These are phyloP conservation scores for Xylaria sp. DNA, from an alignment of 2,329 filamentous ascomycete genomes.

Conservation along the genomic window DNA sequence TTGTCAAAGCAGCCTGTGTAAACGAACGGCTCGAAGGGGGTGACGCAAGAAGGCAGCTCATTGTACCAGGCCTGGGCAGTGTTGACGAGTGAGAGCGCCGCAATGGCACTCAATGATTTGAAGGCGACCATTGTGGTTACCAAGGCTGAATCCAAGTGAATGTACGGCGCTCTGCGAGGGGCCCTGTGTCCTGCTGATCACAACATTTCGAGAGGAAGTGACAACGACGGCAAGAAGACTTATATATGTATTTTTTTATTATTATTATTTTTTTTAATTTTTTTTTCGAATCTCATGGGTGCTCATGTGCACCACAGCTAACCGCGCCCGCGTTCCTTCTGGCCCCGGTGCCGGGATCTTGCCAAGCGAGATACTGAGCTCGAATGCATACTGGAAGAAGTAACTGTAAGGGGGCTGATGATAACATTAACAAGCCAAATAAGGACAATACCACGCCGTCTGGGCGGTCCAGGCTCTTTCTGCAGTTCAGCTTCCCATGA, in stretches of 20 bases:
- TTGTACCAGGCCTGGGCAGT: conserved; percentile 50
- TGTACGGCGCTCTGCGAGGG: conserved; percentile 1
- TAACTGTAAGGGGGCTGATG: conserved; percentile 2
- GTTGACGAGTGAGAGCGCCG: conserved; percentile 46
- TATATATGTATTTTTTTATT: no score
- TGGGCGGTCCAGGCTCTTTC: conserved; percentile 18
- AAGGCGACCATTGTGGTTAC: conserved; percentile 41
- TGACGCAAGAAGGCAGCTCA: conserved; percentile 52
- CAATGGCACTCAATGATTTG: conserved; percentile 45
- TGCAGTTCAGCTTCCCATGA: conserved; percentile 26
- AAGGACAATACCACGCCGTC: conserved; percentile 15
- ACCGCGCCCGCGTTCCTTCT: conserved; percentile 1
- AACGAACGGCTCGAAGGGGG: conserved; percentile 54
- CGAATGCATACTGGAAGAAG: conserved; percentile 6
- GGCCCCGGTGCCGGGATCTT: conserved; percentile 4
- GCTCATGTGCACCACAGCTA: not conserved
- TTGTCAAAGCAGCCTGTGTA: conserved; percentile 56
- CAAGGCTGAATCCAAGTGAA: not conserved
- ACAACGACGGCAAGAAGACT: conserved; percentile 17
- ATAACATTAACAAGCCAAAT: not conserved
- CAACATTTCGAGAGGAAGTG: conserved; percentile 11
- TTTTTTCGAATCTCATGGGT: not conserved
- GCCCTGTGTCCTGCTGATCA: conserved; percentile 13
- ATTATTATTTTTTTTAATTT: no score
- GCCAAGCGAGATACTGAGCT: not conserved